These are phyloP conservation scores for Curvularia verruculosa DNA, from an alignment of 2,329 filamentous ascomycete species.

Conservation along the genomic window DNA sequence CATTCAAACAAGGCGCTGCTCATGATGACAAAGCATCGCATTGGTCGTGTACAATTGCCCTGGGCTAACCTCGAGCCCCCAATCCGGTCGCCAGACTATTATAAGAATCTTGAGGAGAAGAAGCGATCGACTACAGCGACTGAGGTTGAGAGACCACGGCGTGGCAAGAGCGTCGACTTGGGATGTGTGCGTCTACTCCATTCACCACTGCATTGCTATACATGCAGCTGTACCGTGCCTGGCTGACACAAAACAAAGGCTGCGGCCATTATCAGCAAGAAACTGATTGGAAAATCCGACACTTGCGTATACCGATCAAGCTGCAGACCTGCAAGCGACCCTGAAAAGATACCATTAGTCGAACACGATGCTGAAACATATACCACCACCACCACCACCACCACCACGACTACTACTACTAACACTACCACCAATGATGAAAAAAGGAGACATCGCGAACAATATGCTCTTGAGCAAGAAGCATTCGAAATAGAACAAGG, in stretches of 20 bases:
- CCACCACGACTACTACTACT: slow-evolving; percentile 4
- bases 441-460: slow-evolving; percentile 32
- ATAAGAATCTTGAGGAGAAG: slow-evolving; percentile 30
- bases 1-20: slow-evolving; percentile 61
- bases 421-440: slow-evolving; percentile 16
- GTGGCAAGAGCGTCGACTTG: slow-evolving; percentile 35
- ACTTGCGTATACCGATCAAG: slow-evolving; percentile 31
- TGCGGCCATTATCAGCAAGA: slow-evolving; percentile 35
- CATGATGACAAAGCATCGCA: slow-evolving; percentile 66
- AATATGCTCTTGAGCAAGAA: slow-evolving; percentile 44
- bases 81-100: slow-evolving; percentile 59
- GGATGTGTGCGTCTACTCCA: slow-evolving; percentile 34
- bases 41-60: slow-evolving; percentile 61
- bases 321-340: slow-evolving; percentile 20
- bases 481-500: slow-evolving; percentile 49
- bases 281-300: slow-evolving; percentile 26
- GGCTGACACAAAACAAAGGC: slow-evolving; percentile 34
- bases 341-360: slow-evolving; percentile 33
- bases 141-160: slow-evolving; percentile 18
- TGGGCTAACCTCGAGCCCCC: slow-evolving; percentile 67
- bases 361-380: slow-evolving; percentile 15
- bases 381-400: slow-evolving; percentile 2
- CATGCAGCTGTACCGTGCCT: slow-evolving; percentile 8
- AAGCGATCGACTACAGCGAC: slow-evolving; percentile 11
- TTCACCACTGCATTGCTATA: slow-evolving; percentile 8